Percentiles rank a stretch among this genome's conserved stretches.
These are phyloP conservation scores for Cucurbita ficifolia DNA, from an alignment of 306 rosid species.

Conservation along the genomic window DNA sequence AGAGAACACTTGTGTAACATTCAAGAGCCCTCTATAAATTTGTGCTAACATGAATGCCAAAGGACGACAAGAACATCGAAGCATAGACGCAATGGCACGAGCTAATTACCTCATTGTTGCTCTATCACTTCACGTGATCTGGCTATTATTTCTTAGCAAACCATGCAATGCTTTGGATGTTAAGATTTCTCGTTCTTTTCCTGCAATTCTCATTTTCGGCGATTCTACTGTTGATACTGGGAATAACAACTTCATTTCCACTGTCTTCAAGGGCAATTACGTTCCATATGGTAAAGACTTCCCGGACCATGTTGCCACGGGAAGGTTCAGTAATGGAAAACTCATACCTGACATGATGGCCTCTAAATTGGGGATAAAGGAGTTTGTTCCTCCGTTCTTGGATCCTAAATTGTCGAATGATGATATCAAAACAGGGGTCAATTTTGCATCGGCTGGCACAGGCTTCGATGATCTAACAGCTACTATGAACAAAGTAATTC, in stretches of 20 bases:
- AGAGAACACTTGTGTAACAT: not conserved
- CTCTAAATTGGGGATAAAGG: conserved; percentile 29
- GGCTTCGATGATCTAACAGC: conserved; percentile 41
- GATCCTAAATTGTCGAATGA: conserved; percentile 26
- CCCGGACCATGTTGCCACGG: conserved; percentile 34
- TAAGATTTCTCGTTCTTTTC: not conserved
- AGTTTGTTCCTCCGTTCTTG: conserved; percentile 41
- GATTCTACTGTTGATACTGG: conserved; percentile 53
- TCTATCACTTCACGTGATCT: not conserved
- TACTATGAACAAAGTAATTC: conserved; percentile 5
- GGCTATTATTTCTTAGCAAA: not conserved
- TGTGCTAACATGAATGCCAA: not conserved
- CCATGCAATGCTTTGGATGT: not conserved
- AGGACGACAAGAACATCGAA: not conserved
- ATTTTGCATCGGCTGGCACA: conserved; percentile 46
- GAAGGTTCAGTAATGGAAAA: conserved; percentile 59
- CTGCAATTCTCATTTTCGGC: conserved; percentile 45
- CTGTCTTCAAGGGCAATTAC: conserved; percentile 30
- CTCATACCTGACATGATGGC: conserved; percentile 41
- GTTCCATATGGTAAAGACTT: conserved; percentile 48
- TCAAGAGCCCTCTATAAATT: not conserved
- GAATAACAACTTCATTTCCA: conserved; percentile 40
- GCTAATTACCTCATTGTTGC: not conserved
- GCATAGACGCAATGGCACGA: not conserved
- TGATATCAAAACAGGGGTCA: conserved; percentile 40